phyloP scores from a whole-genome alignment of 2,329 filamentous ascomycete species.

The Zasmidium angulare region DNA sequence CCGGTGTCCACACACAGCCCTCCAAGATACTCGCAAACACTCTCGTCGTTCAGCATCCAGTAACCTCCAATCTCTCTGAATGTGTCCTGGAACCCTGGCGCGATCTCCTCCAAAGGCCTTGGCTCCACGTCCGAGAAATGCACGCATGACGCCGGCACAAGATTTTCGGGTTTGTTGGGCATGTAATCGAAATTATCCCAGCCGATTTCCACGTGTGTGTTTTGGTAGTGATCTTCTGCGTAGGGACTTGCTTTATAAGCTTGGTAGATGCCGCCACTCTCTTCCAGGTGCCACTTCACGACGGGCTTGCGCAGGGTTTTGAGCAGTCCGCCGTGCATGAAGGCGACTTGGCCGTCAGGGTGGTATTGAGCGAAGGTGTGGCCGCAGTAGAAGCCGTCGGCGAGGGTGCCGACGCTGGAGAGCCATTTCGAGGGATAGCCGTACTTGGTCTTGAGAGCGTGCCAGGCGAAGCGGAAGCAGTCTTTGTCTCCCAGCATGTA shows the following conservation, averaged over 20 bases:
- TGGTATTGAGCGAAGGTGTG: slow-evolving; percentile 38
- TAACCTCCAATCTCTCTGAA: slow-evolving; percentile 30
- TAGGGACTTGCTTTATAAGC: slow-evolving; percentile 29
- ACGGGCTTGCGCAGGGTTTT: slow-evolving; percentile 30
- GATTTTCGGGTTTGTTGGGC: slow-evolving; percentile 16
- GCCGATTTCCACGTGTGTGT: slow-evolving; percentile 17
- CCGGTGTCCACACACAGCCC: background rate
- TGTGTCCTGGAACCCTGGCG: slow-evolving; percentile 21
- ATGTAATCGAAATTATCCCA: slow-evolving; percentile 17
- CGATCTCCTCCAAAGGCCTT: slow-evolving; percentile 25
- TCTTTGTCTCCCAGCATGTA: slow-evolving; percentile 42
- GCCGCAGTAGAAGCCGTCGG: slow-evolving; percentile 32
- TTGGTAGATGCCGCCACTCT: slow-evolving; percentile 31
- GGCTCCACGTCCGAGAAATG: slow-evolving; percentile 24
- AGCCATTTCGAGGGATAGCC: slow-evolving; percentile 34
- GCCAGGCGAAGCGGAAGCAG: slow-evolving; percentile 38
- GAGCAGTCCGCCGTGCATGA: slow-evolving; percentile 36
- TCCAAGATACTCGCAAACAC: background rate
- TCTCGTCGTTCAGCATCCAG: slow-evolving; percentile 24
- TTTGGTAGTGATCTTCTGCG: slow-evolving; percentile 18
- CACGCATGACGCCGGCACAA: slow-evolving; percentile 24
- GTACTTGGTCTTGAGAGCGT: slow-evolving; percentile 36
- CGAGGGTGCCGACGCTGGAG: slow-evolving; percentile 32
- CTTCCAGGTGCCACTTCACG: slow-evolving; percentile 30
- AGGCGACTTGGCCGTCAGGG: slow-evolving; percentile 33